Evolutionary conservation across 306 rosid genomes (phyloP), one percentile per base, ranked within the genome.

Genomic region (Sicyos baderoa): DNA sequence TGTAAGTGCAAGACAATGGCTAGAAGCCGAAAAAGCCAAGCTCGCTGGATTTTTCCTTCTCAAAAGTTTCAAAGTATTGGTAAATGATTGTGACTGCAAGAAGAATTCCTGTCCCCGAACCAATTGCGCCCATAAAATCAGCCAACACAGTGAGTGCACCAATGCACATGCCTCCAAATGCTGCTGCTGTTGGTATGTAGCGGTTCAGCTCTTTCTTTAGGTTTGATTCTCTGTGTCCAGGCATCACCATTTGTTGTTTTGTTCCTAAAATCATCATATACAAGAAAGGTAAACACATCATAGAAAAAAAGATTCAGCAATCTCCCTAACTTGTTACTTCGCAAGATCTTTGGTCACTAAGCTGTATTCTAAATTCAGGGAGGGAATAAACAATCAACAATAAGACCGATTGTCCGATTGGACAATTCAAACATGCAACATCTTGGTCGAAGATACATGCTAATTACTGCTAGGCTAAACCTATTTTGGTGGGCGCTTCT

Each of bases 221-320:
- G 82, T 91, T 91, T 11, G 96, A 89, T 72, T 89, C 96, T 19
- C 96, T 85, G 71, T 91, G 97, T 51, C 95, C 96, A 12, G 96
- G 97, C 91, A 91, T 89, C 67, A 89, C 96, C 96, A 91, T 91
- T 87, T 87, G 96, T 88, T 91, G 97, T 73, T 91, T 88, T 91
- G 97, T 73, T 91, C 97, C 97, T 91, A 90, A 12, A 59, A 61
- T 42, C 70, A 52, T 50, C 53, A 35, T 61, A 61, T 16, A 61
- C 49, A 61, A n/a, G 16, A n/a, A 2, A 32, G 35, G 16, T 35
- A 17, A 16, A 61, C 47, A 58, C 7, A 25, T 1, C 40, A 58
- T 59, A 8, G 40, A 0, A 27, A 58, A 59, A 3, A 7, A 35
- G n/a, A 16, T 3, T 5, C 9, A 21, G 23, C 8, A 16, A 59